A percentile compares a stretch with the other conserved stretches of the same genome.
These are phyloP conservation scores for Arthrobotrys conoides DNA, from an alignment of 2,329 filamentous ascomycete species.

Conservation along the genomic window DNA sequence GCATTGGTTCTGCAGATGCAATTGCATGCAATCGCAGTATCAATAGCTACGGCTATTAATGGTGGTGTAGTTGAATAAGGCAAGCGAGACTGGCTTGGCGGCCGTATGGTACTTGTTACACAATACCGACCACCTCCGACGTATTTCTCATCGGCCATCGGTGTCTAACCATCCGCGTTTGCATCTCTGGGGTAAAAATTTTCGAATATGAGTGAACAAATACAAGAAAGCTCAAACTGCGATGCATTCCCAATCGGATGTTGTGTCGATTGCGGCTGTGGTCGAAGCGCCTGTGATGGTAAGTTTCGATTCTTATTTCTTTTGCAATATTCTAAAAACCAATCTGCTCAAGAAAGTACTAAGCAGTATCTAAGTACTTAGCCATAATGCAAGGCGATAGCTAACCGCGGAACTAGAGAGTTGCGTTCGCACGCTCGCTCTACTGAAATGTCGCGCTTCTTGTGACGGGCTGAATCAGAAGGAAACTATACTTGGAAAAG, in stretches of 20 bases:
- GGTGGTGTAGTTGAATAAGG: no score
- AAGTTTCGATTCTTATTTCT: not conserved
- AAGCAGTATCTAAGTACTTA: no score
- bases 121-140: not conserved
- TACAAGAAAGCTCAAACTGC: not conserved
- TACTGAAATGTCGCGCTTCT: constrained; percentile 13
- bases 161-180: not conserved
- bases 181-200: not conserved
- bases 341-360: not conserved
- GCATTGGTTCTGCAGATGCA: not conserved
- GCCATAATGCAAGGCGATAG: not conserved
- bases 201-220: not conserved
- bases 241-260: constrained; percentile 20
- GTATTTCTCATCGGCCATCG: not conserved
- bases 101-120: no score
- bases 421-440: constrained; percentile 31
- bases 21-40: no score
- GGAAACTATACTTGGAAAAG: not conserved
- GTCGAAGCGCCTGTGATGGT: constrained; percentile 27
- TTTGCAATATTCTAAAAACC: not conserved
- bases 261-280: constrained; percentile 33
- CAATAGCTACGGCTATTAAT: no score
- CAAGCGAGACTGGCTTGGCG: no score
- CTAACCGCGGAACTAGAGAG: constrained; percentile 2
- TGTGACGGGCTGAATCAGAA: not conserved